Conservation (phyloP, 768 basidiomycete species). For the Lactifluus piperatus region DNA sequence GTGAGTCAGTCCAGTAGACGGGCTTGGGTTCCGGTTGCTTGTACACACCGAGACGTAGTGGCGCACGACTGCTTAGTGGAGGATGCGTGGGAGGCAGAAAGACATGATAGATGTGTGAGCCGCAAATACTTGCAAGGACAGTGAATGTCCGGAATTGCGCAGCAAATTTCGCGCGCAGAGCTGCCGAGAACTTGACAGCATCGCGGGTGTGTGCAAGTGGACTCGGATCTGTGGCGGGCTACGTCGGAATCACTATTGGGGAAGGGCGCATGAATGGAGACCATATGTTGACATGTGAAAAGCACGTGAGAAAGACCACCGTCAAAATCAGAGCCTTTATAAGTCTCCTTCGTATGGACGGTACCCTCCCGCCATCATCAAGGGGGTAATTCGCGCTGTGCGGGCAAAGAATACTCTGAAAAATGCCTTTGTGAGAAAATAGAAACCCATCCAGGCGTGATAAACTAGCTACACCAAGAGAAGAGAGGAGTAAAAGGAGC, state of each 20-base stretch:
- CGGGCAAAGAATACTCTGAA: too few species aligned
- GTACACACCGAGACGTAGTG: neutral
- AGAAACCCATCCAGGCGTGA: too few species aligned
- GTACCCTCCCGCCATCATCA: too few species aligned
- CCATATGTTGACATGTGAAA: slow-evolving; percentile 67
- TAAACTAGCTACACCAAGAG: too few species aligned
- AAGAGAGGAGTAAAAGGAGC: too few species aligned
- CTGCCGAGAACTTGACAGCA: slow-evolving; percentile 45
- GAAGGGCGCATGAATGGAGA: slow-evolving; percentile 44
- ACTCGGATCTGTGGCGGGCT: slow-evolving; percentile 31
- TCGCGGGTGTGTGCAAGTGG: slow-evolving; percentile 28
- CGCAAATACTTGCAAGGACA: slow-evolving; percentile 32
- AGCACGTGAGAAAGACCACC: slow-evolving; percentile 57
- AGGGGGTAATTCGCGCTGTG: too few species aligned
- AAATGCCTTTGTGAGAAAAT: too few species aligned
- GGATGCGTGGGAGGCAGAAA: slow-evolving; percentile 22
- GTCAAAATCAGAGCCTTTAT: too few species aligned
- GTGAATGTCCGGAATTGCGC: slow-evolving; percentile 18
- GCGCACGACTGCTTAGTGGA: neutral
- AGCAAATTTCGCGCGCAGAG: slow-evolving; percentile 25
- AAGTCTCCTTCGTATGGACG: too few species aligned
- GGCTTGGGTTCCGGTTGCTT: neutral
- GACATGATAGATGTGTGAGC: slow-evolving; percentile 43
- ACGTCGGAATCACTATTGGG: slow-evolving; percentile 18
- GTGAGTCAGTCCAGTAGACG: neutral